Evolutionary conservation across 192 early-diverging fungal species (phyloP).

Genomic region (Rhizophlyctis rosea): DNA sequence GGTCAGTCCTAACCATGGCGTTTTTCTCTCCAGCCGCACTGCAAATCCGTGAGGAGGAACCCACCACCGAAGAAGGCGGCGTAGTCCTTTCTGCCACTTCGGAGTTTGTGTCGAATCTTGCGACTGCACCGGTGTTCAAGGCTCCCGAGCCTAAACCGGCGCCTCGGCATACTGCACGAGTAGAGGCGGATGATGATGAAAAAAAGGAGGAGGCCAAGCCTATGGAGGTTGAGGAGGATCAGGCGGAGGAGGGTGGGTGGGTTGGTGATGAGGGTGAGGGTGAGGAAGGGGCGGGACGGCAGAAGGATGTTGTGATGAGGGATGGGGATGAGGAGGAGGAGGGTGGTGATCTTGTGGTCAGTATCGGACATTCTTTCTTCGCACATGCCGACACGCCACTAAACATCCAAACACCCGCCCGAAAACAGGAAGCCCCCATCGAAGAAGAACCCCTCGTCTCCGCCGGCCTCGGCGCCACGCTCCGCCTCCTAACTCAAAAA

Average conservation of each 20-base stretch:
- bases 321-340: constrained; percentile 25
- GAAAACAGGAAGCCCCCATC: constrained; percentile 29
- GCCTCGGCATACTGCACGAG: constrained; percentile 5
- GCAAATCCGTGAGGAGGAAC: constrained; percentile 21
- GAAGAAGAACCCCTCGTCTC: constrained; percentile 80
- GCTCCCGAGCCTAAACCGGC: constrained; percentile 4
- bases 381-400: no score
- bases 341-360: constrained; percentile 5
- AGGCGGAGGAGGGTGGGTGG: constrained; percentile 26
- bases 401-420: no score
- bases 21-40: constrained; percentile 19
- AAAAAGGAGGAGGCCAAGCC: constrained; percentile 3
- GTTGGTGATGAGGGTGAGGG: constrained; percentile 18
- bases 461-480: constrained; percentile 74
- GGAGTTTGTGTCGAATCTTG: constrained; percentile 78
- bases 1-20: no score
- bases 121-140: constrained; percentile 32
- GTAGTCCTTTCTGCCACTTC: constrained; percentile 83
- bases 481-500: constrained; percentile 77
- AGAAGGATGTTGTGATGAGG: not conserved
- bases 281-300: not conserved
- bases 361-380: constrained; percentile 12
- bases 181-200: constrained; percentile 18
- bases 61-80: constrained; percentile 5
- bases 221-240: constrained; percentile 24